Base-by-base conservation (phyloP, 228 moss, liverwort and hornwort species). In the Sphagnum fallax region DNA sequence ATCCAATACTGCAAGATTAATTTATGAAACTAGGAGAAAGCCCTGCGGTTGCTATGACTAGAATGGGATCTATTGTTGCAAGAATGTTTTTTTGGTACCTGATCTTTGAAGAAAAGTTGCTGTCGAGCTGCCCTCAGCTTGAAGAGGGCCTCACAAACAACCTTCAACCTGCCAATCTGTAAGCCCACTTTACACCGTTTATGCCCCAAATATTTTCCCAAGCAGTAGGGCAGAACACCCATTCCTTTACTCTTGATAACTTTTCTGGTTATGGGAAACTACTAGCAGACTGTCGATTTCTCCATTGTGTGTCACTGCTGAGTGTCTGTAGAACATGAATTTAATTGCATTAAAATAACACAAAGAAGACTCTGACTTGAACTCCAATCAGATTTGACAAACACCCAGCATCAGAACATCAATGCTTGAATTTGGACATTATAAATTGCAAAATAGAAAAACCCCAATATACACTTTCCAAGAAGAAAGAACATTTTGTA, bases 111-210 rank as follows among this genome's bases (percentile, higher is more conserved):
- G 61, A 76, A 98, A 10, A 98, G 83, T 64, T 69, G 80, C 83
- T 94, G 94, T 50, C 68, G 75, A 61, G 63, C 60, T 69, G 81
- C 81, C 82, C 79, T 92, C 49, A 98, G 70, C 73, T 89, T 92
- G 81, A 90, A 98, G 60, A 98, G 63, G 55, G 80, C 79, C 76
- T 98, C 94, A 67, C 94, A 94, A 6, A 94, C 79, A 72, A 87
- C 75, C 83, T 92, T 98, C 73, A 98, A 79, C 77, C 90, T 90
- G 64, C 90, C 94, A 77, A 98, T 83, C 93, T 98, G 79, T 15
- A 73, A 57, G n/a, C 51, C 77, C 55, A 55, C 55, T 55, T 55
- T 55, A 12, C 55, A 8, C 8, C 55, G 1, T 12, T 55, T 55
- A 8, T 55, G 55, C 55, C 12, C 55, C 12, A 55, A 8, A 55